phyloP scores from a whole-genome alignment of 1,284 basidiomycete species.

The Limonomyces culmigenus region DNA sequence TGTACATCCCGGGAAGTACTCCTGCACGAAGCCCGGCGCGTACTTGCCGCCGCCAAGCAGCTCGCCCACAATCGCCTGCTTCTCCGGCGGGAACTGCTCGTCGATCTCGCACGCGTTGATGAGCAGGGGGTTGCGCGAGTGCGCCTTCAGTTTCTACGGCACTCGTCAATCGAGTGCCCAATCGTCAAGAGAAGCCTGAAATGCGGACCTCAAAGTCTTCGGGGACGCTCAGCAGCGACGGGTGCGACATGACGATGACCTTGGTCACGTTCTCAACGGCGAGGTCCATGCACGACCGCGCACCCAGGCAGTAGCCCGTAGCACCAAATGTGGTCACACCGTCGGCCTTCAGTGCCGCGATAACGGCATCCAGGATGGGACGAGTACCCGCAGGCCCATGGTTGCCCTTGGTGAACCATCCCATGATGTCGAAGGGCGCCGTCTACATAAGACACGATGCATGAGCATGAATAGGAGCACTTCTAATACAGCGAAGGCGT shows the following conservation, averaged over 20 bases:
- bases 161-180: neutral
- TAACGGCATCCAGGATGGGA: constrained; percentile 13
- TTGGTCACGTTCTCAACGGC: constrained; percentile 12
- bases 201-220: constrained; percentile 15
- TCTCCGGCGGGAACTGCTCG: constrained; percentile 27
- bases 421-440: constrained; percentile 9
- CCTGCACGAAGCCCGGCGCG: constrained; percentile 23
- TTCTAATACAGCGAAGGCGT: neutral
- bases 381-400: constrained; percentile 12
- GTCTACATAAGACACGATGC: neutral
- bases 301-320: constrained; percentile 11
- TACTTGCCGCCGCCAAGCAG: constrained; percentile 22
- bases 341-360: constrained; percentile 13
- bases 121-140: constrained; percentile 35
- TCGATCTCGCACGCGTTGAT: constrained; percentile 48
- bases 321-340: constrained; percentile 15
- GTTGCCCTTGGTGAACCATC: constrained; percentile 10
- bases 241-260: constrained; percentile 17
- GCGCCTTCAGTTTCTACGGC: constrained; percentile 28
- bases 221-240: constrained; percentile 16
- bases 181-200: neutral
- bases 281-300: constrained; percentile 15
- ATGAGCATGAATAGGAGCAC: neutral
- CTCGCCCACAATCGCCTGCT: constrained; percentile 20
- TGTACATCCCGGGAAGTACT: constrained; percentile 22